These are phyloP conservation scores for Trichoderma afroharzianum DNA, from an alignment of 2,329 filamentous ascomycete species.

Conservation along the genomic window DNA sequence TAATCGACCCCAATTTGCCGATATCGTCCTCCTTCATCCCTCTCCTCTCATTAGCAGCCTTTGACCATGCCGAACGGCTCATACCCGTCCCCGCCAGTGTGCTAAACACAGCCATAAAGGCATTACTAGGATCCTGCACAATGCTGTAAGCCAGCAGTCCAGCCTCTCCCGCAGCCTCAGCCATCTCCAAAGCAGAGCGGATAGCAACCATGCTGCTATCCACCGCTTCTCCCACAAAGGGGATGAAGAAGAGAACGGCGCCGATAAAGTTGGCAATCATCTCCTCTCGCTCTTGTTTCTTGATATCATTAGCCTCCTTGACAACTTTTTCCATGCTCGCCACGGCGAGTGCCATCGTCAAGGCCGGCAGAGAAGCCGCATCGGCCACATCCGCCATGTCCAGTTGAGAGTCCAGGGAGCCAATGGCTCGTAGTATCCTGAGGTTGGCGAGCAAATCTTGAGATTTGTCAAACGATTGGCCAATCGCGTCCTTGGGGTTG, in stretches of 20 bases:
- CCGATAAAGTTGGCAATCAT: slow-evolving; percentile 36
- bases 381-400: slow-evolving; percentile 17
- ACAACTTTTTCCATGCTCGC: slow-evolving; percentile 27
- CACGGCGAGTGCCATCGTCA: slow-evolving; percentile 24
- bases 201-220: slow-evolving; percentile 17
- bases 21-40: slow-evolving; percentile 18
- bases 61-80: slow-evolving; percentile 9
- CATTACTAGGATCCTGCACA: slow-evolving; percentile 26
- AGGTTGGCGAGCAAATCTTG: slow-evolving; percentile 7
- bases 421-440: neutral
- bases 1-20: slow-evolving; percentile 20
- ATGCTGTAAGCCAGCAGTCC: slow-evolving; percentile 25
- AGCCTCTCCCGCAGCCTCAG: slow-evolving; percentile 24
- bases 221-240: slow-evolving; percentile 46
- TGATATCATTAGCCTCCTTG: slow-evolving; percentile 24
- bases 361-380: slow-evolving; percentile 21
- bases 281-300: slow-evolving; percentile 20
- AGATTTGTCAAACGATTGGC: slow-evolving; percentile 19
- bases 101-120: slow-evolving; percentile 27
- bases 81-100: slow-evolving; percentile 20
- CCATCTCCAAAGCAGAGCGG: slow-evolving; percentile 20
- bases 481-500: slow-evolving; percentile 24
- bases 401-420: neutral
- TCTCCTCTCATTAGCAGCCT: slow-evolving; percentile 20
- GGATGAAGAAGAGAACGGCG: slow-evolving; percentile 47